These are phyloP conservation scores for Lentinus tigrinus DNA, from an alignment of 768 basidiomycete species.

Conservation along the genomic window DNA sequence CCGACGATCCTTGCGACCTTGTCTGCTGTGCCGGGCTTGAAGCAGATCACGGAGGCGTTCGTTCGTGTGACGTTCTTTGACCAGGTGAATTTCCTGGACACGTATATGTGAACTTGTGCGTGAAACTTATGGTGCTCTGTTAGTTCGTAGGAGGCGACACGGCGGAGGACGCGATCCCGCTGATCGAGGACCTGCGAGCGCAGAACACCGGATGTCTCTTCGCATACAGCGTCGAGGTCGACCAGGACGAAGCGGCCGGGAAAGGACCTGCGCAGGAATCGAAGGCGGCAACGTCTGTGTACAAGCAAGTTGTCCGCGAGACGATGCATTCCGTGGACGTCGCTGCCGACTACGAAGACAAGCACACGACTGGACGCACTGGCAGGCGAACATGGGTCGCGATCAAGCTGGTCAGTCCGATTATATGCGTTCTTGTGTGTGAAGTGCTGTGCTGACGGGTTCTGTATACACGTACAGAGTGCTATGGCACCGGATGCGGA, in stretches of 20 bases:
- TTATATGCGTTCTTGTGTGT: not conserved
- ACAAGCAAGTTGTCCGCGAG: conserved; percentile 72
- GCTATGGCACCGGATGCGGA: conserved; percentile 66
- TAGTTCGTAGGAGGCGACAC: conserved; percentile 92
- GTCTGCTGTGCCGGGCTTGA: conserved; percentile 57
- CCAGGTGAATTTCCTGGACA: conserved; percentile 49
- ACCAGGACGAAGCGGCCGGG: conserved; percentile 52
- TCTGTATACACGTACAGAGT: conserved; percentile 40
- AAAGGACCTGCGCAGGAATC: conserved; percentile 16
- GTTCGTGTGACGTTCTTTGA: conserved; percentile 83
- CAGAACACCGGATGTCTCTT: conserved; percentile 77
- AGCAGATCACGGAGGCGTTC: conserved; percentile 59
- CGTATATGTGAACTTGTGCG: not conserved
- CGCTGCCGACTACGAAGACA: conserved; percentile 78
- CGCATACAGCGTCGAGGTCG: conserved; percentile 85
- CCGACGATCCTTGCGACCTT: conserved; percentile 61
- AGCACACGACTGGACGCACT: conserved; percentile 14
- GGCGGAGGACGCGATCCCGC: conserved; percentile 61
- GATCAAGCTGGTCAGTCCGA: conserved; percentile 65
- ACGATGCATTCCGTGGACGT: conserved; percentile 75
- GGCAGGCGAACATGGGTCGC: conserved; percentile 79
- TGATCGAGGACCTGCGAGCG: conserved; percentile 59
- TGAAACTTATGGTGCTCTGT: not conserved
- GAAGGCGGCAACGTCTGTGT: conserved; percentile 34
- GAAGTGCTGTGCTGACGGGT: conserved; percentile 6